Evolutionary conservation across 805 yeast species (phyloP).

Genomic region (Wilhelminamyces savonicus): DNA sequence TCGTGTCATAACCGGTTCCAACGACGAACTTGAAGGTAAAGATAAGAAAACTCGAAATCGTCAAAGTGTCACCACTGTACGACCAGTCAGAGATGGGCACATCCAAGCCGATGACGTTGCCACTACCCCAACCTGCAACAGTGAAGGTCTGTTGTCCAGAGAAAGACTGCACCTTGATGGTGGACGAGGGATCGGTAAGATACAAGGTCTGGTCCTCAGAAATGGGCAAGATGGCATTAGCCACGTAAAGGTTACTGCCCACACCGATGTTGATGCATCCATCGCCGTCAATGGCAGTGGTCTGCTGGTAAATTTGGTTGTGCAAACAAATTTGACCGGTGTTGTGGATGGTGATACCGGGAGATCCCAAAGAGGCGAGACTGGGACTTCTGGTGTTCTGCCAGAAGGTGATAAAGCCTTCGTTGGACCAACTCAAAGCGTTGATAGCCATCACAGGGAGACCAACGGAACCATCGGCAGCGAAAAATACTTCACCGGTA

Average conservation of each 20-base stretch:
- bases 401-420: no score
- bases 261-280: conserved; percentile 18
- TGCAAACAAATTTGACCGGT: conserved; percentile 22
- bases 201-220: conserved; percentile 11
- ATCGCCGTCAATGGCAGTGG: conserved; percentile 13
- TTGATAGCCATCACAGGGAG: no score
- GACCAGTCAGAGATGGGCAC: no score
- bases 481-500: conserved; percentile 10
- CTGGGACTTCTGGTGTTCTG: no score
- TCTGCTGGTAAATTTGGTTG: conserved; percentile 15
- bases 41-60: not conserved
- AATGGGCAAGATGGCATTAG: conserved; percentile 3
- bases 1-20: conserved; percentile 4
- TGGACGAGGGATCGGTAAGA: conserved; percentile 11
- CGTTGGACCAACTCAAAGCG: no score
- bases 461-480: conserved; percentile 4
- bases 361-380: conserved; percentile 2
- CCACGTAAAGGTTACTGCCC: conserved; percentile 9
- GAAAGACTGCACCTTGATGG: conserved; percentile 12
- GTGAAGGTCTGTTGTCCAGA: conserved; percentile 12
- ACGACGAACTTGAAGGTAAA: conserved; percentile 4
- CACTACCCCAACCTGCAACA: conserved; percentile 22
- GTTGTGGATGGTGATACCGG: conserved; percentile 11
- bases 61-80: no score
- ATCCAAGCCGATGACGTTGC: conserved; percentile 20